Evolutionary conservation across 257 asterid species (phyloP), one percentile per base, ranked within the genome.

Genomic region (Nicotiana tabacum): DNA sequence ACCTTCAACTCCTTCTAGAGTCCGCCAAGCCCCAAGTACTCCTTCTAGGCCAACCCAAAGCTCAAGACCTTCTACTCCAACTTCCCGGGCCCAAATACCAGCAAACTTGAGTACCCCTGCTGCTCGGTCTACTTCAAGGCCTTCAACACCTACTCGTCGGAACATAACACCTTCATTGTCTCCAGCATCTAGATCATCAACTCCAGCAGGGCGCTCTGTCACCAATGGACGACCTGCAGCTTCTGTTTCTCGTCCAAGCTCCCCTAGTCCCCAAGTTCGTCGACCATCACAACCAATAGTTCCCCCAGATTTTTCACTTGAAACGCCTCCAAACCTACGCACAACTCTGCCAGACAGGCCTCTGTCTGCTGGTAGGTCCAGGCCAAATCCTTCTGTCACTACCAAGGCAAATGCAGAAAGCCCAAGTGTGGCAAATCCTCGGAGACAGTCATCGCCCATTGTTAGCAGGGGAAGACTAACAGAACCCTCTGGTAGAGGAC

Each of bases 11-110:
- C 98, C 98, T 86, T 90, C 97, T 68, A 94, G 82, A 86, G 89
- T 87, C 72, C 94, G 95, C 64, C 92, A 98, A 62, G 72, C 89
- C 32, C 78, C 79, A 82, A 86, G 88, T 84, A 48, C 90, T 53
- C 66, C 96, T 84, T 89, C 95, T 9, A 93, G 97, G 79, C 90
- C 91, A 84, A 88, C 96, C 77, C 97, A 89, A 85, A 90, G 87
- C 89, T 93, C 98, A 29, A 91, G 99, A 83, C 98, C 99, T 80
- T 94, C 99, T 87, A 96, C 99, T 85, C 99, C 99, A 82, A 94
- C 89, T 77, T 92, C 99, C 33, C 90, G 98, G 92, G 86, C 97
- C 77, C 98, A 90, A 81, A 84, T 90, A 62, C 82, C 97, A 16
- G 89, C 91, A 77, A 91, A 89, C 83, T 24, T 83, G 84, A 93